Evolutionary conservation across 2,329 filamentous ascomycete species (phyloP), one percentile per base, ranked within the genome.

Genomic region (Fusarium verrucosum): DNA sequence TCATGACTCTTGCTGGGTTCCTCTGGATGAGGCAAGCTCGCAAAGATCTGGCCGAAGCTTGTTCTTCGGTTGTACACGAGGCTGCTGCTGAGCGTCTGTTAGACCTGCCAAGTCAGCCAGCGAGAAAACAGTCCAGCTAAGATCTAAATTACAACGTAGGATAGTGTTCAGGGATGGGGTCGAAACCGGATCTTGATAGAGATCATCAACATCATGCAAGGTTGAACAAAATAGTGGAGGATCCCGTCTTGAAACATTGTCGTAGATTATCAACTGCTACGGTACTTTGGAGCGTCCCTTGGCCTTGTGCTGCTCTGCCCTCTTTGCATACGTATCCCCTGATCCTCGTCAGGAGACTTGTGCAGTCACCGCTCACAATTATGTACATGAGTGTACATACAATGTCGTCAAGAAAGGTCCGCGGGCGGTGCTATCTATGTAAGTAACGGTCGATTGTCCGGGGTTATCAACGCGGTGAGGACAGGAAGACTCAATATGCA

Each of bases 151-250:
- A 17, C 19, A 59, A 37, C 30, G 30, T 58, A 45, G 51, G 35
- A 49, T 49, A 28, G 10, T 7, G 20, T 19, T 40, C 23, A 26
- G 50, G 20, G 37, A 49, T n/a, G 26, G 47, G 44, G 62, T n/a
- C 49, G 49, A 53, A 33, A 30, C 46, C 40, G 62, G 58, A 63
- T 59, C 50, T 40, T 64, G 52, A 59, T 44, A 44, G 26, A 32
- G 53, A 49, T 66, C 58, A 66, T 66, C 58, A n/a, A n/a, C n/a
- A 50, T 64, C 58, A 50, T 46, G 30, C 43, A 62, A 56, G 43
- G 47, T 50, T 61, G 59, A 53, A 45, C 25, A 45, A 53, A 56
- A 52, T 14, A 62, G 52, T 63, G 58, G 60, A 59, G 32, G 45
- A 25, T 35, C 19, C 30, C 32, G 32, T 25, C 22, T 63, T 40